phyloP scores from a whole-genome alignment of 495 filamentous ascomycete species.

The Podospora anserina region DNA sequence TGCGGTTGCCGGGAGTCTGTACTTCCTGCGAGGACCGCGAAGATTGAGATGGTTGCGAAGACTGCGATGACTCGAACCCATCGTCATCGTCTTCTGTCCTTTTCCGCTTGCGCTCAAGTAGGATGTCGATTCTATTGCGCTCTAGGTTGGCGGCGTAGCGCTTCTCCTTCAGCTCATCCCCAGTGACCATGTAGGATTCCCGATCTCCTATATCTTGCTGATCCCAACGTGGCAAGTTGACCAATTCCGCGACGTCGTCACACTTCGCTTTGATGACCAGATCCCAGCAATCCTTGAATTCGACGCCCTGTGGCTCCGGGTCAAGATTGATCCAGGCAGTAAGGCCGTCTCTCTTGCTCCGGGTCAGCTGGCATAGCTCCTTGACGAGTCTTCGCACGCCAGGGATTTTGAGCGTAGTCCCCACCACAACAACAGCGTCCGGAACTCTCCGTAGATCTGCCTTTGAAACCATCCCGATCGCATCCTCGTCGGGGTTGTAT shows the following conservation, averaged over 20 bases:
- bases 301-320: constrained; percentile 71
- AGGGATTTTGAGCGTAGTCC: constrained; percentile 91
- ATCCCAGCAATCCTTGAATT: constrained; percentile 91
- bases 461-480: constrained; percentile 84
- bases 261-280: constrained; percentile 81
- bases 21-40: background rate
- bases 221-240: constrained; percentile 72
- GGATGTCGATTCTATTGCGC: constrained; percentile 39
- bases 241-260: constrained; percentile 78
- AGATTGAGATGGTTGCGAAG: constrained; percentile 12
- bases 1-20: constrained; percentile 17
- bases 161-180: constrained; percentile 41
- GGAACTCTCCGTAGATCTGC: constrained; percentile 80
- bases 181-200: constrained; percentile 37
- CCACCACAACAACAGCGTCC: constrained; percentile 90
- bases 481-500: constrained; percentile 91
- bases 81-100: constrained; percentile 28
- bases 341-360: constrained; percentile 78
- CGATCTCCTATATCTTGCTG: constrained; percentile 48
- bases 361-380: constrained; percentile 80
- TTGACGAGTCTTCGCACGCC: constrained; percentile 84
- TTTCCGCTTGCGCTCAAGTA: constrained; percentile 35
- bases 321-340: constrained; percentile 94
- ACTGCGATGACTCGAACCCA: constrained; percentile 7
- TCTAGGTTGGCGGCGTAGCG: constrained; percentile 30